Base-by-base conservation (phyloP, 2,329 filamentous ascomycete species). In the Botrytis paeoniae region DNA sequence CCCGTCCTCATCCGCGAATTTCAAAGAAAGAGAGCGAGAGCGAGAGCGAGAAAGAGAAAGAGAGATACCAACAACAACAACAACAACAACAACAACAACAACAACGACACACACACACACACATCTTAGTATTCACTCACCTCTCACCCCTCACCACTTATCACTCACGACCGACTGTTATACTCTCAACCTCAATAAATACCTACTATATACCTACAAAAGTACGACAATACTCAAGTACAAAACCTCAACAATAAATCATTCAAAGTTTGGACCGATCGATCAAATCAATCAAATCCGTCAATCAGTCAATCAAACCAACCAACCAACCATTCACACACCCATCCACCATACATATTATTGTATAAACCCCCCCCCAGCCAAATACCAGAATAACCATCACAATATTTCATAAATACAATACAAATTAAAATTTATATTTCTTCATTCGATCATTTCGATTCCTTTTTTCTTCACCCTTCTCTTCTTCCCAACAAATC, bases 1-100 rank as follows among this genome's bases (percentile, higher is more conserved):
- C 61, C 61, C 61, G 61, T 63, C 61, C 61, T 43, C 39, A 43
- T 63, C 61, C 61, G 61, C 43, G n/a, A 63, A 63, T 18, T 20
- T n/a, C 3, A 62, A 2, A 41, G 51, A 54, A 6, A 54, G 51
- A 29, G 51, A 54, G 48, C 9, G 48, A 29, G 51, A 60, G 29
- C 4, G 18, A 20, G 32, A 60, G 5, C 0, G 29, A 37, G 32
- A 59, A 6, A 6, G 18, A 45, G 5, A 45, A 8, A 20, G 43
- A 25, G 1, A 14, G 37, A 29, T 25, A 35, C 8, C 43, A 25
- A n/a, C 48, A 20, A 25, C 48, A 12, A n/a, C 60, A 9, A 61
- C 39, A 14, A 14, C 39, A 3, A 39, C 39, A 9, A 8, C n/a
- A n/a, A n/a, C 43, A 25, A n/a, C 48, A 20, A 25, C 48, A 12